Evolutionary conservation across 768 basidiomycete genomes (phyloP), one percentile per base, ranked within the genome.

Genomic region (Suillus cothurnatus): DNA sequence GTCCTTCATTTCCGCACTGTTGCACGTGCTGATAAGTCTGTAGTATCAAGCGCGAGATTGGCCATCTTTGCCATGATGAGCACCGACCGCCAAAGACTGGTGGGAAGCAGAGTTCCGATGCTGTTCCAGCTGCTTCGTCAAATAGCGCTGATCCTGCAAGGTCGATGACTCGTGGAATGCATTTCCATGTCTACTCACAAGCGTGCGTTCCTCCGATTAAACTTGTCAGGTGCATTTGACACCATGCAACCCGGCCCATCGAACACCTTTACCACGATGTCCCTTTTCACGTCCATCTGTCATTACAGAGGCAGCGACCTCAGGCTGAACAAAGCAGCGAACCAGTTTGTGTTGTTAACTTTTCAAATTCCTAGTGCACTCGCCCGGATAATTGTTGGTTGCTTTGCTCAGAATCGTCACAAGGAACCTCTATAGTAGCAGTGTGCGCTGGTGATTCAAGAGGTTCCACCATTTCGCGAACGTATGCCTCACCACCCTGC

Each of bases 31-130:
- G 45, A 68, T 21, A n/a, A n/a, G 61, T 62, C 59, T 36, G 58
- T 71, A 96, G 95, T 72, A 94, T 98, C 71, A 98, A 98, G 77
- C 88, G 97, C 45, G 96, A 98, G 77, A 98, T 98, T 66, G 93
- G 94, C 0, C 94, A 97, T 79, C 82, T 97, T 17, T 97, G 95
- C 72, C 92, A 94, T 70, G 96, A 97, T 75, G 94, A 96, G 73
- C 86, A 86, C 64, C 83, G 88, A 57, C 82, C 83, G 1, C 66
- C 69, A 1, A 88, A 87, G 71, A 75, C 73, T 21, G 68, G 72
- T 50, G 83, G 83, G 11, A 88, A 87, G 66, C 80, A 82, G 26
- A 41, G 34, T 59, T 41, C 38, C 39, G 73, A 75, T 23, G 74
- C 26, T 59, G 11, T 59, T 14, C 38, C 26, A 64, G 58, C 75